Evolutionary conservation across 768 basidiomycete genomes (phyloP), one percentile per base, ranked within the genome.

Genomic region (Kwoniella pini): DNA sequence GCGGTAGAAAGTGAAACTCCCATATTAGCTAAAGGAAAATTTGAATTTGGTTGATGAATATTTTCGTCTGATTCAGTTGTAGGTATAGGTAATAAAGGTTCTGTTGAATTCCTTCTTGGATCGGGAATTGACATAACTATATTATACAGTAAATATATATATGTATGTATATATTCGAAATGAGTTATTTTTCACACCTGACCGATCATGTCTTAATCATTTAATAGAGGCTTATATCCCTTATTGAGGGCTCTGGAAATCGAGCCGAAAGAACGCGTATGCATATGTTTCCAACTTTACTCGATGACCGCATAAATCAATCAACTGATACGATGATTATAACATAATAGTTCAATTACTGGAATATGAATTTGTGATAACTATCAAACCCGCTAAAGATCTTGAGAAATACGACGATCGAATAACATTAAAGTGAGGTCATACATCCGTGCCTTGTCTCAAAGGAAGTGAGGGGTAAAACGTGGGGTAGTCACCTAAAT

Each of bases 1-100:
- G 74, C 74, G 21, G 74, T 75, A 31, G 71, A 73, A 15, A 69
- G 60, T 51, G 74, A 67, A 45, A 73, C 54, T 54, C 74, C 74
- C 74, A 75, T 75, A 36, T 58, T 75, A 63, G 49, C 64, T 46
- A 58, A 24, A 26, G 58, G 62, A 38, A 40, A 55, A 51, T 42
- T 48, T 6, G 63, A 56, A 28, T 45, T 44, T n/a, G 43, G 43
- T 46, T 46, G 45, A 46, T 50, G 48, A 3, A 31, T 19, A 26
- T 64, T 38, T 44, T 57, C 54, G 1, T 61, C 53, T 17, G 46
- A 30, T 31, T 43, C 39, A 24, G 59, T 57, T 26, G 59, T 26
- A 21, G 67, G 55, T 2, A 59, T 26, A 17, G 67, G 67, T 28
- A 68, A 60, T 17, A 68, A 56, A 24, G 54, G 56, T 57, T 68